Conservation (phyloP, 148 eudicot species). For the Chenopodium berlandieri region DNA sequence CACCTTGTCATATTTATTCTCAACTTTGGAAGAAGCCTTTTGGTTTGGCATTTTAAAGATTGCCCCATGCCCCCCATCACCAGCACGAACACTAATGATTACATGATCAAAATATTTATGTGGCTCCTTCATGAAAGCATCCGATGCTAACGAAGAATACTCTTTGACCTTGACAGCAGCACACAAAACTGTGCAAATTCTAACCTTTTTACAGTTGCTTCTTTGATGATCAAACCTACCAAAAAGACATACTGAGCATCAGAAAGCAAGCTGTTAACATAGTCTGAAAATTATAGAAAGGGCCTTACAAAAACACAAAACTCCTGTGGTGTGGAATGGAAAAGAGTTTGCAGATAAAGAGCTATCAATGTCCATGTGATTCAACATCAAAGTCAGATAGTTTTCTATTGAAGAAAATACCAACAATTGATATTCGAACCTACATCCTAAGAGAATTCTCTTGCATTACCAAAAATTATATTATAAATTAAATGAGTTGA, state of each 20-base stretch:
- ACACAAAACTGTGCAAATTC: slow-evolving; percentile 31
- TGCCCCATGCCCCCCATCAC: slow-evolving; percentile 98
- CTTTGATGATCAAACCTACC: slow-evolving; percentile 39
- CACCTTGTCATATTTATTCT: slow-evolving; percentile 45
- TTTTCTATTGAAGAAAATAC: not conserved
- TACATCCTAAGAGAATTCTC: not conserved
- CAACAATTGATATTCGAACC: not conserved
- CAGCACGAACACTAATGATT: slow-evolving; percentile 79
- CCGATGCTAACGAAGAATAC: slow-evolving; percentile 42
- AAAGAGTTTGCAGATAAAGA: not conserved
- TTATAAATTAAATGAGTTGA: not conserved
- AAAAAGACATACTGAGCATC: slow-evolving; percentile 1
- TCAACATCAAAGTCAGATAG: not conserved
- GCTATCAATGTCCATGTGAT: not conserved
- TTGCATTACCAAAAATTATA: not conserved
- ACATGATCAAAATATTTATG: slow-evolving; percentile 96
- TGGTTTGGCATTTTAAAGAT: slow-evolving; percentile 57
- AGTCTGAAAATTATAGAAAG: not conserved
- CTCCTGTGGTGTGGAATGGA: not conserved
- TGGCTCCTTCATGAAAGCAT: slow-evolving; percentile 54
- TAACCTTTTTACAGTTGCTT: slow-evolving; percentile 19
- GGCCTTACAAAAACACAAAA: not conserved
- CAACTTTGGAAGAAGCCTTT: slow-evolving; percentile 52
- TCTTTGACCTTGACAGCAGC: slow-evolving; percentile 62
- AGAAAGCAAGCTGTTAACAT: slow-evolving; percentile 9